Evolutionary conservation across 176 grass and related monocot genomes (phyloP).

Genomic region (Tillandsia leiboldiana): DNA sequence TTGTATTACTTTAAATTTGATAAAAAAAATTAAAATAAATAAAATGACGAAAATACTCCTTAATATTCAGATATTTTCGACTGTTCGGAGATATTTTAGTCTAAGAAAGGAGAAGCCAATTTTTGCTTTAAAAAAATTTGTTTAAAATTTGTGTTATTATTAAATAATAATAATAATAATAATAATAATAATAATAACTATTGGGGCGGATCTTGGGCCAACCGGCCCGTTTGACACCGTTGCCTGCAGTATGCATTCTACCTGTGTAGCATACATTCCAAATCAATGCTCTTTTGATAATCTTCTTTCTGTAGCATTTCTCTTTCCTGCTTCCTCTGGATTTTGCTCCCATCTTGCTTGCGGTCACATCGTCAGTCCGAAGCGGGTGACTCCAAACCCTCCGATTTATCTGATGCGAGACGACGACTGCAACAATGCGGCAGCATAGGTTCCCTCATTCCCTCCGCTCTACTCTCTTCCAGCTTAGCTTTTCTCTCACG

Average conservation of each 20-base stretch:
- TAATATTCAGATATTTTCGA: no score
- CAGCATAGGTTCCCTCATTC: conserved; percentile 50
- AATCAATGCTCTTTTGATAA: not conserved
- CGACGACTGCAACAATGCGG: conserved; percentile 88
- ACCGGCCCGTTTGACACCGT: no score
- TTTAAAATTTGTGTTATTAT: no score
- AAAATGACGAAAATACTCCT: no score
- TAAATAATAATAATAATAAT: no score
- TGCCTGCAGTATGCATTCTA: not conserved
- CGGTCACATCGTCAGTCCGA: not conserved
- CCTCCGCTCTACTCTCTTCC: not conserved
- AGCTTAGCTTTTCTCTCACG: not conserved
- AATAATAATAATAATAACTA: no score
- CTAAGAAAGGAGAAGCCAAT: no score
- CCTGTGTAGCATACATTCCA: not conserved
- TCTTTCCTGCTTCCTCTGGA: not conserved
- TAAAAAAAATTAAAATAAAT: no score
- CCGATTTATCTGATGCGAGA: conserved; percentile 72
- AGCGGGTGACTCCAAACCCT: conserved; percentile 30
- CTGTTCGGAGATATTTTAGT: no score
- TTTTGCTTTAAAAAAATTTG: no score
- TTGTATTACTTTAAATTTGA: no score
- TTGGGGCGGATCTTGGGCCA: no score
- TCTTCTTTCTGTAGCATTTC: not conserved
- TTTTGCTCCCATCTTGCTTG: not conserved